Conservation (phyloP, 129 eudicot species). For the Mikania micrantha region DNA sequence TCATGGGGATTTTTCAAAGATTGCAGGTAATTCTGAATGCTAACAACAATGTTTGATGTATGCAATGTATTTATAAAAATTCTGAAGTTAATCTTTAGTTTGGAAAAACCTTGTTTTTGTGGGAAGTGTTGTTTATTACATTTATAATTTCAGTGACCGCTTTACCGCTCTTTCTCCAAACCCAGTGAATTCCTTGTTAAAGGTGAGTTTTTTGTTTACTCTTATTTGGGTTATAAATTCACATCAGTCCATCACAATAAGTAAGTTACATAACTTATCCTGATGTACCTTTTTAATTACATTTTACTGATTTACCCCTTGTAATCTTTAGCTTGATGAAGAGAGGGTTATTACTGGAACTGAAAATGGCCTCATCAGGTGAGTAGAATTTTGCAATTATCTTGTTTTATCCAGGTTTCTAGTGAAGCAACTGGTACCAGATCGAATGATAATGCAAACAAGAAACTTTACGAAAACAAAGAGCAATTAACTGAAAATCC, state of each 20-base stretch:
- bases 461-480: too few species aligned
- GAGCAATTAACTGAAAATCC: too few species aligned
- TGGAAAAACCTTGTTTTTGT: not conserved
- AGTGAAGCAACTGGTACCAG: too few species aligned
- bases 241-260: not conserved
- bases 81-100: not conserved
- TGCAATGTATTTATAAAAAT: not conserved
- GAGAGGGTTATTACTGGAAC: slow-evolving; percentile 80
- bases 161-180: slow-evolving; percentile 82
- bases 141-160: slow-evolving; percentile 62
- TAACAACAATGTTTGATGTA: not conserved
- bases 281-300: not conserved
- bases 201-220: slow-evolving; percentile 40
- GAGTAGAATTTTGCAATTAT: slow-evolving; percentile 4
- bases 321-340: slow-evolving; percentile 66
- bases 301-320: slow-evolving; percentile 2
- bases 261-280: not conserved
- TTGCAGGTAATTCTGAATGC: slow-evolving; percentile 67
- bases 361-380: slow-evolving; percentile 91
- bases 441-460: too few species aligned
- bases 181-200: slow-evolving; percentile 77
- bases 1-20: slow-evolving; percentile 99
- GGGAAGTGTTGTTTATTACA: slow-evolving; percentile 1
- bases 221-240: not conserved
- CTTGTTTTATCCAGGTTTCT: not conserved